phyloP scores from a whole-genome alignment of 73 alveolate genomes.

The Blepharisma stoltei region DNA sequence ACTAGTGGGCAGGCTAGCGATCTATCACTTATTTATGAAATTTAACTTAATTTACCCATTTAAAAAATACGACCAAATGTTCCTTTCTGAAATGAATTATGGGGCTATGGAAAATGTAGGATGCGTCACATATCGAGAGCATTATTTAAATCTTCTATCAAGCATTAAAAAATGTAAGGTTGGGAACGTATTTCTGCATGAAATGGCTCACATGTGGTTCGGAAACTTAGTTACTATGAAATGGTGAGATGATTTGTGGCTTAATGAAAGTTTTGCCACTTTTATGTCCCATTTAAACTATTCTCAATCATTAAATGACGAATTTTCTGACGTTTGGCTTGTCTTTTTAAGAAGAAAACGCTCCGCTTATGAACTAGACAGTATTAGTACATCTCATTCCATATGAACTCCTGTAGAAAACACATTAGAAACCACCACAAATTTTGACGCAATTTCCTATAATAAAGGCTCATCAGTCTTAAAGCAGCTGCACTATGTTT shows the following conservation, averaged over 20 bases:
- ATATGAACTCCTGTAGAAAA: conserved; percentile 76
- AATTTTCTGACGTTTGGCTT: conserved; percentile 40
- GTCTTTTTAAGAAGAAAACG: conserved; percentile 36
- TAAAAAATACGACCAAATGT: conserved; percentile 89
- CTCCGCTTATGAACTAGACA: conserved; percentile 73
- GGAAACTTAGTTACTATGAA: conserved; percentile 91
- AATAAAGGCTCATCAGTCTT: conserved; percentile 84
- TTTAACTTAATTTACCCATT: conserved; percentile 88
- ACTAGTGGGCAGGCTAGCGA: too few species aligned
- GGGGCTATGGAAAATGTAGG: conserved; percentile 99
- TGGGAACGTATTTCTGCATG: conserved; percentile 80
- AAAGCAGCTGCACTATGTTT: conserved; percentile 78
- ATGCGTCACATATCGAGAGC: conserved; percentile 69
- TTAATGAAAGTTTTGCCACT: conserved; percentile 86
- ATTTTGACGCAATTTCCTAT: conserved; percentile 79
- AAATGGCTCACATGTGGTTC: conserved; percentile 93
- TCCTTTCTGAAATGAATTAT: conserved; percentile 90
- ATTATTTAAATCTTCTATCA: conserved; percentile 66
- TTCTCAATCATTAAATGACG: conserved; percentile 24
- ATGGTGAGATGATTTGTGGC: conserved; percentile 96
- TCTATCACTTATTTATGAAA: too few species aligned
- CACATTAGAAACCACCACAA: conserved; percentile 88
- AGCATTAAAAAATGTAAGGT: conserved; percentile 44
- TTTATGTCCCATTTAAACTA: conserved; percentile 40
- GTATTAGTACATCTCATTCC: conserved; percentile 87